Base-by-base conservation (phyloP, 2,329 filamentous ascomycete species). In the Xylariaceae sp. region DNA sequence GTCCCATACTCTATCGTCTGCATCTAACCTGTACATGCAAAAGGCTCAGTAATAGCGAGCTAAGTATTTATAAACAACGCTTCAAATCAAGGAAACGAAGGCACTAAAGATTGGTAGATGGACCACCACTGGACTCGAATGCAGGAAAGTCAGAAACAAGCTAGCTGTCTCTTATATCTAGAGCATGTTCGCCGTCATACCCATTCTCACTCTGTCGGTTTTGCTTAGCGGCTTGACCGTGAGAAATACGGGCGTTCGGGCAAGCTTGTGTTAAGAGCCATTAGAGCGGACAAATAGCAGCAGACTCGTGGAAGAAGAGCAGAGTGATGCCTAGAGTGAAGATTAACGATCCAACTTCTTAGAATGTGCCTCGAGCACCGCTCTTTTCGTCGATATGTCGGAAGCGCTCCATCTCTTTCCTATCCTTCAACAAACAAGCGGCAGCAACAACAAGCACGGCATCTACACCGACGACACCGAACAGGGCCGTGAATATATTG, bases 301-400 rank as follows among this genome's bases (percentile, higher is more conserved):
- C 4, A 11, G 21, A 36, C 14, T 14, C 23, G 21, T 36, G 17
- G 4, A 14, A n/a, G 2, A 23, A n/a, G 3, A 9, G 36, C 14
- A 31, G 14, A 24, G 17, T 33, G 31, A 33, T 14, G 6, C 6
- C 11, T 6, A 14, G n/a, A 6, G 31, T 14, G 31, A 14, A 33
- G 11, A 24, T 4, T 14, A 17, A 41, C 46, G 9, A 50, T 40
- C 21, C 37, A n/a, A 39, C 46, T 26, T 26, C 53, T 69, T 77
- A 82, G 71, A 83, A 83, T 28, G 78, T 75, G 48, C 80, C 74
- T 59, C 73, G 74, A 62, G 77, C 76, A 49, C 87, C 85, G 61
- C 75, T 84, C 84, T 95, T 95, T 80, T 92, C 86, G 70, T 94
- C 90, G 68, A 95, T 93, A 69, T 90, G 82, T 57, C 86, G 84